A percentile compares a stretch with the other conserved stretches of the same genome.
Evolutionary conservation across 495 filamentous ascomycete species (phyloP).

Genomic region (Podospora fimiseda): DNA sequence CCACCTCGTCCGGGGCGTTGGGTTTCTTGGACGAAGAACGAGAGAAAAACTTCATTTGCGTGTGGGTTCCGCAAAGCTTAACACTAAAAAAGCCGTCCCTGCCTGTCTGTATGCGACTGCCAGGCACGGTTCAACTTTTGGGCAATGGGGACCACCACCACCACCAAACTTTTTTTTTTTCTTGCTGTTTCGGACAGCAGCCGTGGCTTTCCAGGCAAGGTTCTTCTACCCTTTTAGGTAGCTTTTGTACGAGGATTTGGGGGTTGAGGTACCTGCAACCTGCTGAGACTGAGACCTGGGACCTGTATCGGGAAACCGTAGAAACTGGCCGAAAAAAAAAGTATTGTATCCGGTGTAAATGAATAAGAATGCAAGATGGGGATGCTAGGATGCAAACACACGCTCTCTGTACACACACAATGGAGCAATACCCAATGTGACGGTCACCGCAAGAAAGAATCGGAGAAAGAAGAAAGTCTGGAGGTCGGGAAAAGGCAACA

Average conservation of each 20-base stretch:
- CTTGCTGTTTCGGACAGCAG: not conserved
- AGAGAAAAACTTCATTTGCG: slow-evolving; percentile 50
- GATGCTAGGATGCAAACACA: too few relatives aligned
- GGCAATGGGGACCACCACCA: not conserved
- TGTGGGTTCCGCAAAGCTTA: slow-evolving; percentile 18
- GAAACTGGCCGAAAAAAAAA: not conserved
- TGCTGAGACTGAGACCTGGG: slow-evolving; percentile 12
- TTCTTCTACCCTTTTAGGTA: too few relatives aligned
- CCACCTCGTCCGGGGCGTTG: slow-evolving; percentile 40
- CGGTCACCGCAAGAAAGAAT: slow-evolving; percentile 5
- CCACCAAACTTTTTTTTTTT: too few relatives aligned
- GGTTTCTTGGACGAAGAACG: slow-evolving; percentile 49
- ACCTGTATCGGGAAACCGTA: not conserved
- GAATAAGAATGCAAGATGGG: too few relatives aligned
- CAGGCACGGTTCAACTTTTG: not conserved
- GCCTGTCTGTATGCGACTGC: not conserved
- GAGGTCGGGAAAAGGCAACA: slow-evolving; percentile 15
- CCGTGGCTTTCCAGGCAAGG: slow-evolving; percentile 27
- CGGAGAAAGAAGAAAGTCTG: slow-evolving; percentile 7
- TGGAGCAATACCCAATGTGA: too few relatives aligned
- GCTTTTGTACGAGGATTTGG: slow-evolving; percentile 21
- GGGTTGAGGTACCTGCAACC: slow-evolving; percentile 18
- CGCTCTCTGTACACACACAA: too few relatives aligned
- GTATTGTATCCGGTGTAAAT: too few relatives aligned
- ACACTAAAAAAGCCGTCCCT: slow-evolving; percentile 15